Base-by-base conservation (phyloP, 2,329 filamentous ascomycete genomes). In the Ophiocordyceps camponoti-saundersi region DNA sequence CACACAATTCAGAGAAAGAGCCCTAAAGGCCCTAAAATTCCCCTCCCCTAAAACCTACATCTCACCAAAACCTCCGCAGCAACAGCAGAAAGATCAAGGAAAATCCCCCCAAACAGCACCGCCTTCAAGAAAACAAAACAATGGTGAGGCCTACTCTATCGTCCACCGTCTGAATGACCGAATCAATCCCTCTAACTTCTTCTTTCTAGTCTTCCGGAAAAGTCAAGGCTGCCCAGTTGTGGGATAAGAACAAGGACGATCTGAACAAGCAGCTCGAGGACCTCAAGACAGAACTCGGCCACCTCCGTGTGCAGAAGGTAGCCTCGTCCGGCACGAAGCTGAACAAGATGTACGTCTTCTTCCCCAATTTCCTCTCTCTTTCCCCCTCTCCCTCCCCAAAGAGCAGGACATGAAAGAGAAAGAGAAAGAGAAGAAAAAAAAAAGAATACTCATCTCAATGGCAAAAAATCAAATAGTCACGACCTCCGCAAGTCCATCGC, bases 401-500 rank as follows among this genome's bases (percentile, higher is more conserved):
- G 23, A 26, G 23, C 4, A 8, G 8, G 23, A 26, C n/a, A n/a
- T n/a, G 23, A 26, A 8, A 26, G 5, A 26, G 23, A 26, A 26
- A 26, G 4, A 8, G 23, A 26, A 8, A 26, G 23, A 26, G 8
- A 8, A 26, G 8, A 8, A 26, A 8, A 26, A 26, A 26, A 26
- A 8, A 26, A 26, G 8, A 26, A 4, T 26, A 26, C 12, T 26
- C 20, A 16, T 43, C 42, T 20, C 61, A n/a, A n/a, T n/a, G n/a
- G 4, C 8, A 26, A 26, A 26, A 26, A 4, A 26, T 5, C 23
- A 26, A 26, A 26, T 26, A 95, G 89, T 74, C 87, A 95, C 78
- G 93, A 98, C 71, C 79, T 98, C 69, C 89, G 92, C 79, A 98
- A 98, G 81, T 95, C 89, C 57, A 95, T 98, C 72, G 93, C 92